Evolutionary conservation across 768 basidiomycete genomes (phyloP), one percentile per base, ranked within the genome.

Genomic region (Boletus barrowsii): DNA sequence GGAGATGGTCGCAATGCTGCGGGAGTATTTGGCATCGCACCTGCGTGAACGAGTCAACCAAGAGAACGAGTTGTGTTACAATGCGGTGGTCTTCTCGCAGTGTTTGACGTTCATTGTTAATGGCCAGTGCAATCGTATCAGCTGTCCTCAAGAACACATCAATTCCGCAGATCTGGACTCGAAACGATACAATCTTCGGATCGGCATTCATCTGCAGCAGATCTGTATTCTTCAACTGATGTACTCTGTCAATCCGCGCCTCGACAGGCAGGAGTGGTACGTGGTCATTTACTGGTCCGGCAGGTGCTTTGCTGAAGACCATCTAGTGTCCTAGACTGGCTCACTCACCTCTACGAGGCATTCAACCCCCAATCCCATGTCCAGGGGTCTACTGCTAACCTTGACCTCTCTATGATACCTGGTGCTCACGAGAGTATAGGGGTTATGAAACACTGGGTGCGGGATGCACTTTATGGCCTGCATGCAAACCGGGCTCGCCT

Each of bases 181-280:
- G 2, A 58, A 58, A n/a, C 71, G 68, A 60, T 83, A 76, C 46
- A 77, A 79, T 41, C 22, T 61, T 18, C 75, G 76, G 13, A 63
- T 83, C 8, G 66, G 74, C 5, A 62, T 80, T 29, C 75, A 80
- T 57, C 53, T 85, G 2, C 75, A 76, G 43, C 80, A 83, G 46
- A 76, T 84, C 3, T 58, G 73, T 44, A 79, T 84, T 15, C 70
- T 78, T 40, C 73, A 80, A 26, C 58, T 56, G 9, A 59, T 63
- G 58, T 65, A 61, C 18, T 67, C 61, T 0, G 61, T 57, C 8
- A 29, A 52, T 14, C 60, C 56, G 5, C 8, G 24, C 0, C 50
- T 30, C 15, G 4, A n/a, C 5, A 14, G 20, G 36, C 10, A 13
- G n/a, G 29, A 6, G 11, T 26, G 22, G 47, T 49, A 40, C 4